Percentiles rank a stretch among this genome's conserved stretches.
phyloP scores from a whole-genome alignment of 345 rosid genomes.

The Sisymbrium altissimum region DNA sequence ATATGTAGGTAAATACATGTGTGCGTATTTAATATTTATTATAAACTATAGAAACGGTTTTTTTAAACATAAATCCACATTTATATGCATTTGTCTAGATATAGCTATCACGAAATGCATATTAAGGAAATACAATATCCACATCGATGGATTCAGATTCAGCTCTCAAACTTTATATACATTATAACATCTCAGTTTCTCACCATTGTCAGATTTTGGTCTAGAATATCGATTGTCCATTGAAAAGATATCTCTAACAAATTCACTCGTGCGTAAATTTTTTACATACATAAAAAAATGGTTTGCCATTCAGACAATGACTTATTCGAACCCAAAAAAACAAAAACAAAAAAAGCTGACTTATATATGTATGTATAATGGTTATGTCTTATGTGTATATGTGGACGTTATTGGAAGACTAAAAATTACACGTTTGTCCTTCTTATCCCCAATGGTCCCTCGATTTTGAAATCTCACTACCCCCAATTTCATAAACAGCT shows the following conservation, averaged over 20 bases:
- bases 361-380: no score
- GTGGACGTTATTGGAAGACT: conserved; percentile 2
- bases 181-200: background rate
- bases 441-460: conserved; percentile 18
- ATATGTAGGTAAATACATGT: conserved; percentile 13
- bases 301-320: background rate
- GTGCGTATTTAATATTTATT: conserved; percentile 16
- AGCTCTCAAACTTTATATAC: background rate
- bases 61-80: background rate
- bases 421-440: conserved; percentile 3
- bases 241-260: no score
- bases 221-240: background rate
- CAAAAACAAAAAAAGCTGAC: background rate
- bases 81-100: background rate
- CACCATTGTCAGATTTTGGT: background rate
- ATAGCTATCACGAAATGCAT: background rate
- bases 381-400: background rate
- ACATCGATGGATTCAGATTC: background rate
- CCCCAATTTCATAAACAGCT: conserved; percentile 20
- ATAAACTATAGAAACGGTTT: conserved; percentile 1
- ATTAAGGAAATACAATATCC: background rate
- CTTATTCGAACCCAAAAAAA: background rate
- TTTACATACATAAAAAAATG: background rate
- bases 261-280: background rate
- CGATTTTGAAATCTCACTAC: conserved; percentile 4